Evolutionary conservation across 2,329 filamentous ascomycete genomes (phyloP).

Genomic region (Claviceps fusiformis): DNA sequence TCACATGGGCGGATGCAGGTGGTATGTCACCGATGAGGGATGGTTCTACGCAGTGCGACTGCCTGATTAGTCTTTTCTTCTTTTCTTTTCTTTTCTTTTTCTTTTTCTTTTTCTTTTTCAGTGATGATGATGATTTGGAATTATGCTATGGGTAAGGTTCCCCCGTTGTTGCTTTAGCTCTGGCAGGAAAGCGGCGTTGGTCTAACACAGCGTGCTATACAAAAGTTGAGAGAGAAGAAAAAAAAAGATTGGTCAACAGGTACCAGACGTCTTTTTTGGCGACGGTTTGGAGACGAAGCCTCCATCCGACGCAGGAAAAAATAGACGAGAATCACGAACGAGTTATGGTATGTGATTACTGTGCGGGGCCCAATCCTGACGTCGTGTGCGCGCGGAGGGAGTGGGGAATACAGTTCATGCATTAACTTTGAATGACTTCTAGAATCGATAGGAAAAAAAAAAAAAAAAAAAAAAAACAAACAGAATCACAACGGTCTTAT

Average conservation of each 20-base stretch:
- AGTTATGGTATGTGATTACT: not conserved
- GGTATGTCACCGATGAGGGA: conserved; percentile 44
- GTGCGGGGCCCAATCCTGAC: too few species aligned
- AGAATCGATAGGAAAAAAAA: not conserved
- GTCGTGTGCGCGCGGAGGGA: too few species aligned
- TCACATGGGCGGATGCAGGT: conserved; percentile 39
- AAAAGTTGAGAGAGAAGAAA: too few species aligned
- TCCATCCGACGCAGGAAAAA: not conserved
- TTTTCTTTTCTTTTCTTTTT: too few species aligned
- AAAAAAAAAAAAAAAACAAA: too few species aligned
- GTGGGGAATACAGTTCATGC: too few species aligned
- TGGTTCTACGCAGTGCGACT: conserved; percentile 48
- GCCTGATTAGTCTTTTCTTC: conserved; percentile 16
- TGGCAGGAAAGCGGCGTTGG: too few species aligned
- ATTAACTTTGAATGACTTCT: not conserved
- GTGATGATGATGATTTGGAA: not conserved
- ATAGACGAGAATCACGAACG: not conserved
- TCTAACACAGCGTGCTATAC: too few species aligned
- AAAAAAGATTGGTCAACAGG: not conserved
- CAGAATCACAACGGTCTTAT: not conserved
- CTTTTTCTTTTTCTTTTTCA: too few species aligned
- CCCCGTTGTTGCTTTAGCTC: not conserved
- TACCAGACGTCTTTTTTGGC: not conserved
- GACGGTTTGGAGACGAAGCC: not conserved
- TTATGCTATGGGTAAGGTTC: not conserved